Percentiles rank a stretch among this genome's conserved stretches.
phyloP scores from a whole-genome alignment of 2,329 filamentous ascomycete genomes.

The Colletotrichum sp. region DNA sequence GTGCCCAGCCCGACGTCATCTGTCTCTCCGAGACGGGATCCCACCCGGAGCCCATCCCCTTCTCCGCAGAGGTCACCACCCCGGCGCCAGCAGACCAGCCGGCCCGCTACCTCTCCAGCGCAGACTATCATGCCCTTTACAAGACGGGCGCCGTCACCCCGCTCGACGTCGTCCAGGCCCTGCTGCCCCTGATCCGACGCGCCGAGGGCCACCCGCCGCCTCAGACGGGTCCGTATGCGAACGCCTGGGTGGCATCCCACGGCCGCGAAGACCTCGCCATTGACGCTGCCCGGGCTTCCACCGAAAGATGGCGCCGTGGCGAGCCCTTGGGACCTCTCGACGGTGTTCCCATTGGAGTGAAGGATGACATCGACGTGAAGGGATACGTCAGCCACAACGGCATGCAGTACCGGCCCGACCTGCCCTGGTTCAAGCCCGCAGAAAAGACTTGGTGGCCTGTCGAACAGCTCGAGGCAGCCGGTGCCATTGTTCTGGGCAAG shows the following conservation, averaged over 20 bases:
- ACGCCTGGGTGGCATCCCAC: slow-evolving; percentile 74
- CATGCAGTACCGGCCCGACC: slow-evolving; percentile 62
- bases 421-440: slow-evolving; percentile 53
- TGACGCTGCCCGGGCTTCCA: slow-evolving; percentile 74
- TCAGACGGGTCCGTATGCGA: slow-evolving; percentile 54
- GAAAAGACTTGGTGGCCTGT: slow-evolving; percentile 73
- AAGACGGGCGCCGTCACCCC: slow-evolving; percentile 73
- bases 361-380: slow-evolving; percentile 77
- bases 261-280: slow-evolving; percentile 61
- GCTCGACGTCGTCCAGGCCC: slow-evolving; percentile 69
- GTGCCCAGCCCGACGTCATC: slow-evolving; percentile 59
- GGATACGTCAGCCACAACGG: slow-evolving; percentile 74
- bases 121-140: slow-evolving; percentile 81
- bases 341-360: slow-evolving; percentile 82
- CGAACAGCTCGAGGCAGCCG: slow-evolving; percentile 72
- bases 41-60: slow-evolving; percentile 19
- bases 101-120: slow-evolving; percentile 69
- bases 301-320: slow-evolving; percentile 72
- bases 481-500: slow-evolving; percentile 78
- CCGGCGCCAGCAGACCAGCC: slow-evolving; percentile 43
- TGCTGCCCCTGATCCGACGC: slow-evolving; percentile 74
- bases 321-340: slow-evolving; percentile 73
- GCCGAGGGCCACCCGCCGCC: slow-evolving; percentile 37
- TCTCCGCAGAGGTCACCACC: slow-evolving; percentile 40
- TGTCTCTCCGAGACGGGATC: slow-evolving; percentile 45